Evolutionary conservation across 1,284 basidiomycete genomes (phyloP).

Genomic region (Puccinia hordei): DNA sequence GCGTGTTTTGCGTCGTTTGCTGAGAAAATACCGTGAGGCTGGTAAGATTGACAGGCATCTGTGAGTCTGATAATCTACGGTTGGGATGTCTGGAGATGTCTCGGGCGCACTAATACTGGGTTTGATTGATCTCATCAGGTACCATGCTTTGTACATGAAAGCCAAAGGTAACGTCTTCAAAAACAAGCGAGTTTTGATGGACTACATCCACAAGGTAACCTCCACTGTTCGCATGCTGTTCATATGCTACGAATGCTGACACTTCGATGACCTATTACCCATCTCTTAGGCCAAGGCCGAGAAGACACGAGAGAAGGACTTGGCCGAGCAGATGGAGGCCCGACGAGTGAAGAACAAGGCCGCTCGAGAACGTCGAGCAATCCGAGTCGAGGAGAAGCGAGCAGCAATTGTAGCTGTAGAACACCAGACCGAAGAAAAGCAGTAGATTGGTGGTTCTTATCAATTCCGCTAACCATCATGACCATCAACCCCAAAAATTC

Average conservation of each 20-base stretch:
- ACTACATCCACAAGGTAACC: constrained; percentile 62
- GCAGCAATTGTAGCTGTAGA: constrained; percentile 86
- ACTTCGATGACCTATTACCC: background rate
- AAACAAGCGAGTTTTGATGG: constrained; percentile 99
- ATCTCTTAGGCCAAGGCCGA: constrained; percentile 85
- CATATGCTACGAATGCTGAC: background rate
- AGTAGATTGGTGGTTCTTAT: constrained; percentile 55
- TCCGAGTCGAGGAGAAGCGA: constrained; percentile 90
- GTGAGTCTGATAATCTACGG: constrained; percentile 34
- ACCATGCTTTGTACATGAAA: constrained; percentile 99
- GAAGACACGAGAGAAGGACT: constrained; percentile 95
- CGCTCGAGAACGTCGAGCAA: constrained; percentile 88
- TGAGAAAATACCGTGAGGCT: constrained; percentile 97
- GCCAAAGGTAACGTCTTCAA: constrained; percentile 99
- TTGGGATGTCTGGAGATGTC: background rate
- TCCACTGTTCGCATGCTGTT: background rate
- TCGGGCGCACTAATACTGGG: background rate
- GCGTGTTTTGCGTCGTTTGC: constrained; percentile 86
- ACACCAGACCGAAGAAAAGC: constrained; percentile 61
- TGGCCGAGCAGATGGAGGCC: constrained; percentile 98
- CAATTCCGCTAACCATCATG: background rate
- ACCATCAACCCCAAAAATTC: background rate
- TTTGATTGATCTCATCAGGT: constrained; percentile 60
- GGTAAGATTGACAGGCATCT: constrained; percentile 99
- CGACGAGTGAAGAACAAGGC: constrained; percentile 90